Percentiles rank a stretch among this genome's conserved stretches.
Conservation (phyloP, 176 grass and related monocot species). For the Puccinellia tenuiflora region DNA sequence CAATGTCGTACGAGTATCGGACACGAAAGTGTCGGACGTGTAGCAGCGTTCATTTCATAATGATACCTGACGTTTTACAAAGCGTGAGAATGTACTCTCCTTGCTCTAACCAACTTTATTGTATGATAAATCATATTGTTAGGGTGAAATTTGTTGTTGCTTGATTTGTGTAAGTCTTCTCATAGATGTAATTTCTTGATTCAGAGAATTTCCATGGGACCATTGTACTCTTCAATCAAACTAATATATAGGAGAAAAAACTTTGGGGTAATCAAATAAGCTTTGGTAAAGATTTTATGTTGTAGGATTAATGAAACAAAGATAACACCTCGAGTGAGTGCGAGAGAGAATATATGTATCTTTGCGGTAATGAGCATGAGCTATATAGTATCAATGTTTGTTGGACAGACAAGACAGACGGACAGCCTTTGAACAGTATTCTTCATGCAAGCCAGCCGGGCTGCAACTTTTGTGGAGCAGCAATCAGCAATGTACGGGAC, state of each 20-base stretch:
- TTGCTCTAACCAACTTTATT: background rate
- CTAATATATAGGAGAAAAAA: no score
- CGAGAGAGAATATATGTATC: background rate
- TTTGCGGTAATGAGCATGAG: background rate
- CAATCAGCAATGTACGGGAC: background rate
- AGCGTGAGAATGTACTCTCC: background rate
- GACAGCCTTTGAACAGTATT: background rate
- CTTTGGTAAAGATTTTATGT: background rate
- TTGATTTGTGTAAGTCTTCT: background rate
- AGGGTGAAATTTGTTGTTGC: background rate
- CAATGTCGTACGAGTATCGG: no score
- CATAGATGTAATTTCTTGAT: no score
- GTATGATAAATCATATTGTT: background rate
- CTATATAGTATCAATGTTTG: background rate
- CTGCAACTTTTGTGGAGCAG: background rate
- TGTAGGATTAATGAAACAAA: background rate
- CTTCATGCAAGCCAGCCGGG: background rate
- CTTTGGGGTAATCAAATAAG: no score
- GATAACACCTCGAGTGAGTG: background rate
- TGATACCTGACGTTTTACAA: background rate
- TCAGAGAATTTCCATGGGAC: no score
- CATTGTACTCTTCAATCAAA: no score
- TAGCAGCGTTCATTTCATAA: no score
- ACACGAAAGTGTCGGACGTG: no score
- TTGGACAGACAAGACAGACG: background rate